phyloP scores from a whole-genome alignment of 805 yeast genomes.

The Cephaloascus fragrans region DNA sequence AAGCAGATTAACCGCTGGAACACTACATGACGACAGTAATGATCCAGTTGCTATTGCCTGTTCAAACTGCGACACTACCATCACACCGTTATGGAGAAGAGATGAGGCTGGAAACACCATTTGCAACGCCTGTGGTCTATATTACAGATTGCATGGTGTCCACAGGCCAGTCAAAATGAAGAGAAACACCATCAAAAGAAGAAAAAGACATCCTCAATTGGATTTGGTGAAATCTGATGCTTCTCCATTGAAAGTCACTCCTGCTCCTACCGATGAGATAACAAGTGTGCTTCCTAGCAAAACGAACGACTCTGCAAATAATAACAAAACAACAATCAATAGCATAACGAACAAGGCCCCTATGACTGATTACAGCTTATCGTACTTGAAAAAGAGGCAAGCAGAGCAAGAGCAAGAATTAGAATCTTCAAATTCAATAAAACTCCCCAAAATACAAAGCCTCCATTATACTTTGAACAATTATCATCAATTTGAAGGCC shows the following conservation, averaged over 20 bases:
- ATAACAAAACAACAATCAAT: too few relatives aligned
- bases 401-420: not conserved
- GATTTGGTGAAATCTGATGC: constrained; percentile 5
- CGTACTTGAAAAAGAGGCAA: not conserved
- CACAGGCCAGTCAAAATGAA: constrained; percentile 75
- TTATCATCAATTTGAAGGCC: not conserved
- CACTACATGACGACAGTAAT: constrained; percentile 10
- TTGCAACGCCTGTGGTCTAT: constrained; percentile 83
- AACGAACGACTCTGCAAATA: too few relatives aligned
- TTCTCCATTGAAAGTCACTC: too few relatives aligned
- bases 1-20: not conserved
- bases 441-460: not conserved
- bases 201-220: constrained; percentile 37
- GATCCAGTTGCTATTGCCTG: constrained; percentile 62
- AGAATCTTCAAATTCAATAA: not conserved
- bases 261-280: not conserved
- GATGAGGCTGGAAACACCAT: constrained; percentile 76
- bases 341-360: too few relatives aligned
- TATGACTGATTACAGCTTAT: not conserved
- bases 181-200: constrained; percentile 61
- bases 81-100: constrained; percentile 86
- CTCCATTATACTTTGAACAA: not conserved
- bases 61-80: constrained; percentile 75
- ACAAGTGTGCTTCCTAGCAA: too few relatives aligned
- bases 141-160: constrained; percentile 63